Percentiles rank a stretch among this genome's conserved stretches.
Evolutionary conservation across 2,329 filamentous ascomycete species (phyloP).

Genomic region (Dactylellina cionopaga): DNA sequence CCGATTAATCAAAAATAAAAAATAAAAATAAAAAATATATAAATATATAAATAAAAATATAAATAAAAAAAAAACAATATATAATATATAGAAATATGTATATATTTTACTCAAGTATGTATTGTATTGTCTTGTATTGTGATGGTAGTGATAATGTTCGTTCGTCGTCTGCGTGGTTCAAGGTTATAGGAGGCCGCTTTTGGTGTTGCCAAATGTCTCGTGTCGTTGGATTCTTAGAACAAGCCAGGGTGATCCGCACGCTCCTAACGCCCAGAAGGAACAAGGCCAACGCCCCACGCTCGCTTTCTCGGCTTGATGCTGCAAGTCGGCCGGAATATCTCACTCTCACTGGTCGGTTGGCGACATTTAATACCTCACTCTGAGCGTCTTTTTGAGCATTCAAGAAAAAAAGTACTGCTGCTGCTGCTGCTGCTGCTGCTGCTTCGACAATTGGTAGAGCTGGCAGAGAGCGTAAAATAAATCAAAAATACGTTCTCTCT

Average conservation of each 20-base stretch:
- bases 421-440: neutral
- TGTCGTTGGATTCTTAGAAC: constrained; percentile 51
- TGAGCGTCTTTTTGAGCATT: constrained; percentile 35
- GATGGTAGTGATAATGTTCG: neutral
- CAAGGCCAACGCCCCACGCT: constrained; percentile 22
- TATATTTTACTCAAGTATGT: no score
- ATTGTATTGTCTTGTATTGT: no score
- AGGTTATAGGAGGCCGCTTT: constrained; percentile 29
- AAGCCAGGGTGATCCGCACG: constrained; percentile 47
- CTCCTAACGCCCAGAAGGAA: no score
- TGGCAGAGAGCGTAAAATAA: neutral
- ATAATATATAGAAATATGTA: no score
- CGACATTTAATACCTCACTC: constrained; percentile 53
- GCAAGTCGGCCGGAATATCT: constrained; percentile 52
- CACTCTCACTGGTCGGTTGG: constrained; percentile 50
- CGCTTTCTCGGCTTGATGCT: constrained; percentile 20
- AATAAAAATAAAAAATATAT: neutral
- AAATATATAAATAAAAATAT: no score
- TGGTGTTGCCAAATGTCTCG: constrained; percentile 39
- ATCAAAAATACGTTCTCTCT: constrained; percentile 28
- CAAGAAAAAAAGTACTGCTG: no score
- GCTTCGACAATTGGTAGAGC: no score
- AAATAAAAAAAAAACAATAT: no score
- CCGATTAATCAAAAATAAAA: neutral
- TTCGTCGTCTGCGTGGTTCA: constrained; percentile 31